A percentile compares a stretch with the other conserved stretches of the same genome.
These are phyloP conservation scores for Lyophyllum decastes DNA, from an alignment of 768 basidiomycete genomes.

Conservation along the genomic window DNA sequence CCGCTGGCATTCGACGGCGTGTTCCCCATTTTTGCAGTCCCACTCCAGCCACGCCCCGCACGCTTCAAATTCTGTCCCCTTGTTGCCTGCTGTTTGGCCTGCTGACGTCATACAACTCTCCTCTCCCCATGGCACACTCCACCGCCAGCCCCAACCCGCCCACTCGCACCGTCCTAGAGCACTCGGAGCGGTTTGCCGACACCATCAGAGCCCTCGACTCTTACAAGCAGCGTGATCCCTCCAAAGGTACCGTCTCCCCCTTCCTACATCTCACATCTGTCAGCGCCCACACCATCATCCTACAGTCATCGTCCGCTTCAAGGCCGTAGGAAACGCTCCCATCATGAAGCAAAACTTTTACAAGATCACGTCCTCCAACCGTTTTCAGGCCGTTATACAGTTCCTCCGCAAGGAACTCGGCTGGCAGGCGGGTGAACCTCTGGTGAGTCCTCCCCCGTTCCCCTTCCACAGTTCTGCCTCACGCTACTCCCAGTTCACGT, in stretches of 20 bases:
- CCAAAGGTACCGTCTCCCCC: conserved; percentile 59
- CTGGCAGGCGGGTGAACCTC: conserved; percentile 82
- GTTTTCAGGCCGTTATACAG: conserved; percentile 93
- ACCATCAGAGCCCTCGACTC: conserved; percentile 75
- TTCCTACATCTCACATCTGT: background rate
- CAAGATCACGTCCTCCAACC: conserved; percentile 93
- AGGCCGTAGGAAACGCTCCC: conserved; percentile 95
- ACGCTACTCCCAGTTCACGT: conserved; percentile 31
- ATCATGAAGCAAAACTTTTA: conserved; percentile 99
- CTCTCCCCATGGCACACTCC: background rate
- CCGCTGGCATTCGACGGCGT: conserved; percentile 2
- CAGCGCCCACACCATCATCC: conserved; percentile 1
- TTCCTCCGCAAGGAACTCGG: conserved; percentile 88
- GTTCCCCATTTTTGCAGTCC: conserved; percentile 12
- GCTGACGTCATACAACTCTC: background rate
- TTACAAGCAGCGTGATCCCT: conserved; percentile 85
- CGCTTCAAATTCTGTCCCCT: background rate
- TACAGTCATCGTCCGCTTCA: conserved; percentile 94
- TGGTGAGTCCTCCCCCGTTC: conserved; percentile 50
- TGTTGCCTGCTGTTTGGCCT: background rate
- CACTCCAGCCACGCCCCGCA: background rate
- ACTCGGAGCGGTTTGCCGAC: conserved; percentile 38
- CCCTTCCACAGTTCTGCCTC: background rate
- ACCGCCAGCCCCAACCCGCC: conserved; percentile 25
- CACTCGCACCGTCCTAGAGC: conserved; percentile 31